Evolutionary conservation across 345 rosid genomes (phyloP).

Genomic region (Aethionema arabicum): DNA sequence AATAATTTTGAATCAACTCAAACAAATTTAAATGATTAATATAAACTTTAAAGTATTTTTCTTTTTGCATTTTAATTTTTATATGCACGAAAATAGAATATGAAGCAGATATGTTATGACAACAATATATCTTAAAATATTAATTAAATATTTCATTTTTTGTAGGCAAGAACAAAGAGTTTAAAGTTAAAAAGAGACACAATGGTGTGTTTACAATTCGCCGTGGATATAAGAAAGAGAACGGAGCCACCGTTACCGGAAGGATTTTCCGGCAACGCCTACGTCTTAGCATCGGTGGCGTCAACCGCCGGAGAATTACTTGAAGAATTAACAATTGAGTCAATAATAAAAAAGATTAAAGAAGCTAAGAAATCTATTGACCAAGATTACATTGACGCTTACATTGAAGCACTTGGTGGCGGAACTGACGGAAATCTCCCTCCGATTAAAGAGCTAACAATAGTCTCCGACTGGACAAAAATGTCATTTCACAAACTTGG

Average conservation of each 20-base stretch:
- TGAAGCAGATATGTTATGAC: no score
- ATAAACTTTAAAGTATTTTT: no score
- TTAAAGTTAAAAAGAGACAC: constrained; percentile 44
- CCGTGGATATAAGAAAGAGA: constrained; percentile 59
- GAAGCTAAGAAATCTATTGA: constrained; percentile 56
- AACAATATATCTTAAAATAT: no score
- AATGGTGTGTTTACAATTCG: constrained; percentile 67
- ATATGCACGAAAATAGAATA: no score
- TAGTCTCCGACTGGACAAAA: constrained; percentile 72
- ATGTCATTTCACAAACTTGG: constrained; percentile 63
- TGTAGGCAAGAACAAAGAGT: constrained; percentile 61
- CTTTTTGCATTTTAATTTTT: no score
- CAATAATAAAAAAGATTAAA: constrained; percentile 46
- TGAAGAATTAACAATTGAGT: constrained; percentile 39
- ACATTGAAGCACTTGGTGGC: constrained; percentile 53
- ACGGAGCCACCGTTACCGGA: constrained; percentile 46
- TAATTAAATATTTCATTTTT: background rate
- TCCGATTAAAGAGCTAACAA: constrained; percentile 51
- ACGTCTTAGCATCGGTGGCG: constrained; percentile 55
- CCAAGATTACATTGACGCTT: constrained; percentile 51
- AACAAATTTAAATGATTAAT: no score
- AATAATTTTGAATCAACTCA: no score
- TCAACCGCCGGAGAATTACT: constrained; percentile 52
- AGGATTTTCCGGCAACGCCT: constrained; percentile 65
- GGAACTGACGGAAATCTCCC: constrained; percentile 46